Conservation (phyloP, 2,329 filamentous ascomycete species). For the Daldinia sp. region DNA sequence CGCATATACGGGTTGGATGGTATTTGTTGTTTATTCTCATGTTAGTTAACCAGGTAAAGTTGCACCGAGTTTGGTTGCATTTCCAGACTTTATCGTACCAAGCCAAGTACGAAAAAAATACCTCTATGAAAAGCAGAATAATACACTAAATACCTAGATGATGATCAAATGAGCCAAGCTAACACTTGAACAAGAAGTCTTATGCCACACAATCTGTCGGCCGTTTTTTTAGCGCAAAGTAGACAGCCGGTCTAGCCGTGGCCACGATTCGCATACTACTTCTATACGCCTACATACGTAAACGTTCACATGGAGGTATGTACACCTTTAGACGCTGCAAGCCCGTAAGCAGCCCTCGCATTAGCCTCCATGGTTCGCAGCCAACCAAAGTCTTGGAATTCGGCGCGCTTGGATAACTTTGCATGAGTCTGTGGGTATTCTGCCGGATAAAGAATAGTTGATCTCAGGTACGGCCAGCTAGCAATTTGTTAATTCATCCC, state of each 20-base stretch:
- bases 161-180: slow-evolving; percentile 27
- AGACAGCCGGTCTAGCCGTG: slow-evolving; percentile 40
- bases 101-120: slow-evolving; percentile 1
- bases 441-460: slow-evolving; percentile 44
- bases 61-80: background rate
- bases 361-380: slow-evolving; percentile 32
- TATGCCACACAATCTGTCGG: slow-evolving; percentile 25
- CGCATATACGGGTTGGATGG: background rate
- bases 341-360: slow-evolving; percentile 41
- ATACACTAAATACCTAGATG: background rate
- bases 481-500: slow-evolving; percentile 28
- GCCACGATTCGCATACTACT: slow-evolving; percentile 35
- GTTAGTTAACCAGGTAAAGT: slow-evolving; percentile 5
- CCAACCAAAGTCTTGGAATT: slow-evolving; percentile 41
- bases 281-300: background rate
- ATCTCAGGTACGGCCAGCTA: slow-evolving; percentile 33
- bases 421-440: slow-evolving; percentile 45
- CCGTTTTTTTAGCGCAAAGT: slow-evolving; percentile 36
- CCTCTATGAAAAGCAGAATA: slow-evolving; percentile 10
- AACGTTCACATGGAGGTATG: background rate
- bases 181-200: background rate
- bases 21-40: slow-evolving; percentile 6
- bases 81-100: slow-evolving; percentile 10
- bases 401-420: slow-evolving; percentile 41
- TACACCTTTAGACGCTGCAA: slow-evolving; percentile 26